phyloP scores from a whole-genome alignment of 257 asterid species.

The Solanum habrochaites region DNA sequence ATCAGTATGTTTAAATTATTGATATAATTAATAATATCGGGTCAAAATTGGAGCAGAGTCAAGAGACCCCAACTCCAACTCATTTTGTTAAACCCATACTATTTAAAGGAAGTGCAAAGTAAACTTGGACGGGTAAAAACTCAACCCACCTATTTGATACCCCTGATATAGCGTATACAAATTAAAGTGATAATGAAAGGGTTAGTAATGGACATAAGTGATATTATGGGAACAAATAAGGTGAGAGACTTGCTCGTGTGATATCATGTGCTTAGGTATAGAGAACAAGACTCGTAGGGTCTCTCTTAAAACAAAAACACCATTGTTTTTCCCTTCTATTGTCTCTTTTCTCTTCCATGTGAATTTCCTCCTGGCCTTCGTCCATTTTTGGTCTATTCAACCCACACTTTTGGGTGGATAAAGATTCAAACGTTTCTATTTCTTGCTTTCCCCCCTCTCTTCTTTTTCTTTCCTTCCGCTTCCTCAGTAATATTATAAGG shows the following conservation, averaged over 20 bases:
- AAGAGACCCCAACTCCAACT: too few species aligned
- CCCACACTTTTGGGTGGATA: slow-evolving; percentile 28
- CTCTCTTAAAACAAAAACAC: slow-evolving; percentile 35
- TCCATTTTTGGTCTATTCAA: slow-evolving; percentile 16
- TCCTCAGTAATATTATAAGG: neutral
- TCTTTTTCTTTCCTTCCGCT: too few species aligned
- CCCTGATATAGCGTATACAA: neutral
- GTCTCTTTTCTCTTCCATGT: slow-evolving; percentile 32
- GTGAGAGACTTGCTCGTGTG: slow-evolving; percentile 37
- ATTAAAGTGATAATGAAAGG: neutral
- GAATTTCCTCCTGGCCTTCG: slow-evolving; percentile 20
- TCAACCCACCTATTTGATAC: too few species aligned
- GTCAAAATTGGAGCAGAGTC: too few species aligned
- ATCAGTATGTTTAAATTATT: too few species aligned
- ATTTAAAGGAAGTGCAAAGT: too few species aligned
- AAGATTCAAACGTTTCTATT: too few species aligned
- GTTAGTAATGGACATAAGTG: slow-evolving; percentile 17
- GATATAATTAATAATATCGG: too few species aligned
- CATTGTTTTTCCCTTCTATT: slow-evolving; percentile 31
- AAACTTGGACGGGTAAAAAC: accelerated
- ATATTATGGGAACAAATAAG: slow-evolving; percentile 21
- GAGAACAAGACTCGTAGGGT: slow-evolving; percentile 40
- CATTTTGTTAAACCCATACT: too few species aligned
- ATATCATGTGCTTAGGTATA: slow-evolving; percentile 70
- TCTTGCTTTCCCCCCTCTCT: too few species aligned